Percentiles rank a stretch among this genome's conserved stretches.
phyloP scores from a whole-genome alignment of 1,139 yeast genomes.

The Blastobotrys arbuscula region DNA sequence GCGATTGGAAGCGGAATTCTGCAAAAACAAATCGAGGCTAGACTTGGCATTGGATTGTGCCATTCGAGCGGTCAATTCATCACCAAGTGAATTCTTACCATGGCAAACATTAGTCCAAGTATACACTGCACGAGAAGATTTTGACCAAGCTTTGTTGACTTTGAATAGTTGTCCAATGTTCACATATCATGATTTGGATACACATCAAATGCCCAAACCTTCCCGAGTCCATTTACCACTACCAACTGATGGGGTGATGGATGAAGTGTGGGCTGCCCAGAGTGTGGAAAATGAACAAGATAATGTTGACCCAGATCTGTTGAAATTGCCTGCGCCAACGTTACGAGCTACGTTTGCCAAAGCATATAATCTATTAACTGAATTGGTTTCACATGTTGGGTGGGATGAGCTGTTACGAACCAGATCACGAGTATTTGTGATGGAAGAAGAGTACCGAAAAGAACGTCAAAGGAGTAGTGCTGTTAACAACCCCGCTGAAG shows the following conservation, averaged over 20 bases:
- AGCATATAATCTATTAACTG: constrained; percentile 75
- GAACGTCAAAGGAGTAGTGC: constrained; percentile 27
- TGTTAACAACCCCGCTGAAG: background rate
- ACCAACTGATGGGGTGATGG: constrained; percentile 65
- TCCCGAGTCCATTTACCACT: constrained; percentile 69
- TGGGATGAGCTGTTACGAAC: constrained; percentile 83
- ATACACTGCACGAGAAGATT: constrained; percentile 66
- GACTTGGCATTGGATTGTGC: constrained; percentile 75
- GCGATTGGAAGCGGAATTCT: constrained; percentile 63
- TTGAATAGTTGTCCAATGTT: constrained; percentile 93
- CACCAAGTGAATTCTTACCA: constrained; percentile 79
- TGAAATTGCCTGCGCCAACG: constrained; percentile 69
- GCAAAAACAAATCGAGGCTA: constrained; percentile 57
- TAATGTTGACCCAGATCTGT: constrained; percentile 60
- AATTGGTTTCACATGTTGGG: constrained; percentile 63
- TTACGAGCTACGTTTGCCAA: constrained; percentile 72
- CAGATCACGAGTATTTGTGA: constrained; percentile 82
- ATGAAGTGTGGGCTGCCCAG: constrained; percentile 43
- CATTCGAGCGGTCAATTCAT: constrained; percentile 64
- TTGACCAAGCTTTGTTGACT: constrained; percentile 70
- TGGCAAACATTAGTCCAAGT: constrained; percentile 76
- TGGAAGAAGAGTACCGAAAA: constrained; percentile 79
- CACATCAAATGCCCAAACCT: constrained; percentile 52
- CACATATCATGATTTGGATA: constrained; percentile 54
- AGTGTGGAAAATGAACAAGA: constrained; percentile 31